A percentile compares a stretch with the other conserved stretches of the same genome.
Conservation (phyloP, 106 monocot genomes). For the Dendrobium huoshanense region DNA sequence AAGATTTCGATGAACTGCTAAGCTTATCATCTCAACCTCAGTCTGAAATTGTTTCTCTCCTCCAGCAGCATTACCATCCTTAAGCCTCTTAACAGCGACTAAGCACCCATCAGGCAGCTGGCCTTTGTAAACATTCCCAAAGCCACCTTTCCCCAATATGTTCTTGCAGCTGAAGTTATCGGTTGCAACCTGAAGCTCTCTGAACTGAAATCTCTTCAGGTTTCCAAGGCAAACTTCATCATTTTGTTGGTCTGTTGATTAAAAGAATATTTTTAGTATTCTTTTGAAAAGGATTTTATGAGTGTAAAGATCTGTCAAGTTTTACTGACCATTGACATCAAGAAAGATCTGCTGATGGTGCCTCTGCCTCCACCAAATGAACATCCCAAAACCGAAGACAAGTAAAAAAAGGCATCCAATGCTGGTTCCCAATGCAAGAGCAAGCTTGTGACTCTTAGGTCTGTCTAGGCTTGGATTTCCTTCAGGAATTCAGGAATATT, state of each 20-base stretch:
- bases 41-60: conserved; percentile 26
- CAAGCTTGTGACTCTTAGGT: conserved; percentile 31
- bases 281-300: background rate
- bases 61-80: conserved; percentile 22
- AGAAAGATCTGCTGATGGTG: conserved; percentile 40
- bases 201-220: conserved; percentile 36
- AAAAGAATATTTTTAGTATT: background rate
- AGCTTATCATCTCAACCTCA: conserved; percentile 28
- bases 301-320: background rate
- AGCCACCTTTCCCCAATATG: conserved; percentile 24
- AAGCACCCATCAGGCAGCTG: conserved; percentile 16
- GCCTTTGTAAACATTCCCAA: conserved; percentile 30
- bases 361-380: conserved; percentile 43
- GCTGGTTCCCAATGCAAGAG: conserved; percentile 28
- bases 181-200: conserved; percentile 47
- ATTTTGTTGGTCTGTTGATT: conserved; percentile 28
- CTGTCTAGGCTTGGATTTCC: conserved; percentile 8
- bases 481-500: conserved; percentile 11
- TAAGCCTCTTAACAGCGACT: conserved; percentile 28
- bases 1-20: conserved; percentile 22
- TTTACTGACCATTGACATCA: conserved; percentile 37
- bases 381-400: conserved; percentile 13
- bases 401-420: conserved; percentile 24
- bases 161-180: conserved; percentile 37
- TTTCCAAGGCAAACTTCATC: conserved; percentile 41